These are phyloP conservation scores for Erysimum pusillum DNA, from an alignment of 441 rosid species.

Conservation along the genomic window DNA sequence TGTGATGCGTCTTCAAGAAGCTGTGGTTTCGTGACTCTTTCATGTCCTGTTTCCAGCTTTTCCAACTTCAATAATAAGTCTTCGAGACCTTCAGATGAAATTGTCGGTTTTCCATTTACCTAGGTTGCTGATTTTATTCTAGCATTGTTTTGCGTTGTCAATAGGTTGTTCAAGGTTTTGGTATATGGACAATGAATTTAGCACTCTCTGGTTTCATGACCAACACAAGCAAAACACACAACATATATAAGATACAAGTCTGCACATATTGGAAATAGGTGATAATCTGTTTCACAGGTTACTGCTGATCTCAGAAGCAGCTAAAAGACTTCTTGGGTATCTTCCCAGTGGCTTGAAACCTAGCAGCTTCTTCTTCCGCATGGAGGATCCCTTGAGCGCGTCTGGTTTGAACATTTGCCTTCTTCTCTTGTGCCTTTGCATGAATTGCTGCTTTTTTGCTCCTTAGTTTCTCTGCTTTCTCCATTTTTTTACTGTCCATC, in stretches of 20 bases:
- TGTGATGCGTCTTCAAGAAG: slow-evolving; percentile 28
- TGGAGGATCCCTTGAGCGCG: slow-evolving; percentile 74
- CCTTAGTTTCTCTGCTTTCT: slow-evolving; percentile 73
- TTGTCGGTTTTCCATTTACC: not conserved
- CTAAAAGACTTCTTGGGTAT: slow-evolving; percentile 69
- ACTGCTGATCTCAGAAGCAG: slow-evolving; percentile 64
- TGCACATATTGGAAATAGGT: not conserved
- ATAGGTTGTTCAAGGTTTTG: slow-evolving; percentile 20
- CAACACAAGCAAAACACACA: slow-evolving; percentile 31
- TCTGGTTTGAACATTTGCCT: slow-evolving; percentile 75
- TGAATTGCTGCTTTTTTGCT: slow-evolving; percentile 64
- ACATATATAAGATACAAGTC: slow-evolving; percentile 14
- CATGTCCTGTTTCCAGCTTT: slow-evolving; percentile 22
- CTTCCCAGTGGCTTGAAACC: slow-evolving; percentile 69
- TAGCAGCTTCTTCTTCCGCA: slow-evolving; percentile 84
- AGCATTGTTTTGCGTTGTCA: slow-evolving; percentile 9
- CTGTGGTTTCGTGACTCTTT: slow-evolving; percentile 27
- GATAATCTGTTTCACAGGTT: slow-evolving; percentile 11
- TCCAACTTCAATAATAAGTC: slow-evolving; percentile 33
- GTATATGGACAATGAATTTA: not conserved
- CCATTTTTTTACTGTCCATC: slow-evolving; percentile 72
- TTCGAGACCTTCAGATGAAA: slow-evolving; percentile 4
- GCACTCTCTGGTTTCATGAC: slow-evolving; percentile 14
- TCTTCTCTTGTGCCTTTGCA: slow-evolving; percentile 78
- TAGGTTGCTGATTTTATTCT: not conserved